A percentile compares a stretch with the other conserved stretches of the same genome.
Evolutionary conservation across 164 flowering plant species (phyloP).

Genomic region (Echeveria elegans): DNA sequence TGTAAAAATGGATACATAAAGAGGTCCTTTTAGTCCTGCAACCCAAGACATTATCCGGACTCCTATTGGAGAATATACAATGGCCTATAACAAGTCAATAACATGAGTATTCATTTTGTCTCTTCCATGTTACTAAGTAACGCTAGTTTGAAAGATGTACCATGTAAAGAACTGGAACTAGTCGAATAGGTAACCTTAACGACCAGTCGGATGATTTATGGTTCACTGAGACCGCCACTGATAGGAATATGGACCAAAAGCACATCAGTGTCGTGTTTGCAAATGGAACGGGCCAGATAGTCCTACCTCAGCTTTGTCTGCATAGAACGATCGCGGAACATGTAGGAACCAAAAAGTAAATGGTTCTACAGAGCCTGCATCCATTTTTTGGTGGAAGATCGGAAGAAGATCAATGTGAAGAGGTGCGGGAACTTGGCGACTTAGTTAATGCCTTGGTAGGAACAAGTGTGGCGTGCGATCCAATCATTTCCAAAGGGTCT

Average conservation of each 20-base stretch:
- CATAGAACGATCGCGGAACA: neutral
- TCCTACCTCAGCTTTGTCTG: conserved; percentile 21
- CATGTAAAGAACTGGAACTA: conserved; percentile 21
- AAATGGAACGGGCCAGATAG: conserved; percentile 30
- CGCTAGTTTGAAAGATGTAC: conserved; percentile 8
- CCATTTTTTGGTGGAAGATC: too few relatives aligned
- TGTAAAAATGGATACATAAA: conserved; percentile 70
- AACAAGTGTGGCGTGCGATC: too few relatives aligned
- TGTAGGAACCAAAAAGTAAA: too few relatives aligned
- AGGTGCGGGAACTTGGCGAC: too few relatives aligned
- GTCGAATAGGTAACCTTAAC: conserved; percentile 13
- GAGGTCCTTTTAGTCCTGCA: conserved; percentile 58
- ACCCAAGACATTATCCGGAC: conserved; percentile 54
- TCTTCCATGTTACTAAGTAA: too few relatives aligned
- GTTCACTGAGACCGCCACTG: conserved; percentile 16
- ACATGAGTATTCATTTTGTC: neutral
- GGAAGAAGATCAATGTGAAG: too few relatives aligned
- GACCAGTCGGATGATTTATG: conserved; percentile 24
- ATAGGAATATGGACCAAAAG: conserved; percentile 29
- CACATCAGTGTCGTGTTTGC: conserved; percentile 25
- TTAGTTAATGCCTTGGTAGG: too few relatives aligned
- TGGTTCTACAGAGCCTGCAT: too few relatives aligned
- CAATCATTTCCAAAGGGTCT: too few relatives aligned
- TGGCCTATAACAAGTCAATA: conserved; percentile 31
- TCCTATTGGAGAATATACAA: conserved; percentile 49